Evolutionary conservation across 2,329 filamentous ascomycete species (phyloP).

Genomic region (Fusarium chlamydosporum): DNA sequence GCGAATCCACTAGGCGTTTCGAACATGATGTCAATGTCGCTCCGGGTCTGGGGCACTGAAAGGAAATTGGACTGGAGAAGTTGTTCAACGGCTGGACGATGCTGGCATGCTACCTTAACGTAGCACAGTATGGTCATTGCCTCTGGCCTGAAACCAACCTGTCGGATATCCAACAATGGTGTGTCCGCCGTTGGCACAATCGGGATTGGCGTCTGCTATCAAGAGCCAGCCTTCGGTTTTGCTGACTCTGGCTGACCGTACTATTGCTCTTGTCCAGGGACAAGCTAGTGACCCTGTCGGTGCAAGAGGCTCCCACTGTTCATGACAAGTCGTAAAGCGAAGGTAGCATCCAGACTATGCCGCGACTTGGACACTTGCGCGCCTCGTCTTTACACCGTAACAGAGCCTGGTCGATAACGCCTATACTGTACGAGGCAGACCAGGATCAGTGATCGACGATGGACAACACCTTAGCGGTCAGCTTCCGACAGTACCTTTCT

Average conservation of each 20-base stretch:
- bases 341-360: constrained; percentile 28
- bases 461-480: constrained; percentile 44
- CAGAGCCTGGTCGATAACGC: constrained; percentile 11
- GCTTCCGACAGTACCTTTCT: constrained; percentile 31
- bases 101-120: constrained; percentile 30
- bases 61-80: constrained; percentile 31
- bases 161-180: constrained; percentile 40
- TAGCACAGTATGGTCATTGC: not conserved
- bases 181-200: constrained; percentile 33
- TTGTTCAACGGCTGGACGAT: constrained; percentile 19
- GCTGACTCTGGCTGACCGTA: constrained; percentile 15
- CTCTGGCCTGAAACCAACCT: constrained; percentile 48
- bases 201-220: constrained; percentile 24
- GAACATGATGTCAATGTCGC: constrained; percentile 48
- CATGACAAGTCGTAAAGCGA: constrained; percentile 33
- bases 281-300: constrained; percentile 24
- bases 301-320: constrained; percentile 28
- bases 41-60: constrained; percentile 27
- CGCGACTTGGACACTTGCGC: constrained; percentile 38
- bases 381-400: constrained; percentile 33
- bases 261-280: constrained; percentile 6
- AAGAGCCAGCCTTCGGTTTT: constrained; percentile 28
- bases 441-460: constrained; percentile 42
- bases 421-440: constrained; percentile 23
- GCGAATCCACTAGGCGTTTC: constrained; percentile 13